Conservation (phyloP, 2,329 filamentous ascomycete species). For the Neofusicoccum laricinum region DNA sequence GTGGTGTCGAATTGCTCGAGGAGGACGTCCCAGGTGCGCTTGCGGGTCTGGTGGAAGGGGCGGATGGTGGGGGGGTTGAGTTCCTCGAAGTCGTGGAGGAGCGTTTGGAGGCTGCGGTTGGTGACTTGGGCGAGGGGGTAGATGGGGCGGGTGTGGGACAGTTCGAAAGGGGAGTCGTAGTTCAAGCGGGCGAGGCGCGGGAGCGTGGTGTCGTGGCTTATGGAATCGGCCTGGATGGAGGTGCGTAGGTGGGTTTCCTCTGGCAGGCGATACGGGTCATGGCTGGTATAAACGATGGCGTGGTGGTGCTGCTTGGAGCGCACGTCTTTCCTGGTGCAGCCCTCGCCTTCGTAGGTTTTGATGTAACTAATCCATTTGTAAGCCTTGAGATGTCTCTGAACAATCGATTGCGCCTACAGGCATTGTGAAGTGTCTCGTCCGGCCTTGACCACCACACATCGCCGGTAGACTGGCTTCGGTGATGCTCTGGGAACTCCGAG, state of each 20-base stretch:
- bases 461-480: background rate
- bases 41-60: background rate
- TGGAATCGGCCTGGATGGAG: constrained; percentile 5
- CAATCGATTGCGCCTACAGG: background rate
- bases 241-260: background rate
- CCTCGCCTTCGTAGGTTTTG: background rate
- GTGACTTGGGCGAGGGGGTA: constrained; percentile 8
- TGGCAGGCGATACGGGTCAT: background rate
- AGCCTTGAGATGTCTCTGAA: background rate
- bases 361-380: background rate
- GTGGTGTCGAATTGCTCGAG: background rate
- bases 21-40: constrained; percentile 3
- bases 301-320: background rate
- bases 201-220: background rate
- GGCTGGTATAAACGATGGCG: background rate
- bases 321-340: background rate
- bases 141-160: background rate
- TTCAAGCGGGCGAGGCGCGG: background rate
- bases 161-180: background rate
- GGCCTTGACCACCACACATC: background rate
- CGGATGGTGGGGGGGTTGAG: background rate
- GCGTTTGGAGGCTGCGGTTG: background rate
- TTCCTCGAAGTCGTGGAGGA: background rate
- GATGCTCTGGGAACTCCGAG: background rate
- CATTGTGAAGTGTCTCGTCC: background rate